Evolutionary conservation across 2,329 filamentous ascomycete species (phyloP).

Genomic region (Gaeumannomyces sp.): DNA sequence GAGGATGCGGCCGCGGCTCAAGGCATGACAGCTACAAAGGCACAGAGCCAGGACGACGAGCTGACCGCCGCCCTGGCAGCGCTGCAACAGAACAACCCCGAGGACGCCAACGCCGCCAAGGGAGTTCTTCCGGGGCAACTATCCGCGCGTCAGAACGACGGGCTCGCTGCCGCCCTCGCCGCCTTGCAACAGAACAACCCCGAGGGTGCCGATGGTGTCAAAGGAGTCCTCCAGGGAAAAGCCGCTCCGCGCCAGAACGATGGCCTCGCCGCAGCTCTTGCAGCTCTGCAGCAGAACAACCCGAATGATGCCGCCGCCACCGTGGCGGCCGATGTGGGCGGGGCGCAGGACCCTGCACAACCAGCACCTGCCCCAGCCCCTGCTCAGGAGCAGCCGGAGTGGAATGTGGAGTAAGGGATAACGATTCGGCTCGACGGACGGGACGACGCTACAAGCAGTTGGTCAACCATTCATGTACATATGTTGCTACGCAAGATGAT

Average conservation of each 20-base stretch:
- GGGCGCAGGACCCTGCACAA: not conserved
- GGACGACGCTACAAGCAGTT: too few relatives aligned
- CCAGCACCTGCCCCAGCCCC: too few relatives aligned
- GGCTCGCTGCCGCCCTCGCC: not conserved
- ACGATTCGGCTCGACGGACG: too few relatives aligned
- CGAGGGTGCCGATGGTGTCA: not conserved
- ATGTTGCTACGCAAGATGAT: too few relatives aligned
- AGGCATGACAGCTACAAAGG: too few relatives aligned
- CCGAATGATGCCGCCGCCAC: not conserved
- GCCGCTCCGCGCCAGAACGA: not conserved
- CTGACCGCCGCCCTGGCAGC: not conserved
- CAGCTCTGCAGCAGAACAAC: slow-evolving; percentile 1
- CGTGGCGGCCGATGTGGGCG: not conserved
- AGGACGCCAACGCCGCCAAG: slow-evolving; percentile 1
- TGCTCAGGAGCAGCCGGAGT: too few relatives aligned
- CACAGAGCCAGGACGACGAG: not conserved
- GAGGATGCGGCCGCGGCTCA: slow-evolving; percentile 3
- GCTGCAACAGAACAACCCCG: not conserved
- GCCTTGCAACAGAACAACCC: not conserved
- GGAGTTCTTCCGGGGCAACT: not conserved
- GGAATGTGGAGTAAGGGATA: too few relatives aligned
- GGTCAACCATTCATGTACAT: too few relatives aligned
- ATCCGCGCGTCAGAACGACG: not conserved
- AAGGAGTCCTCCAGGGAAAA: not conserved
- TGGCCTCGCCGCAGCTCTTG: not conserved